Base-by-base conservation (phyloP, 1,284 basidiomycete species). In the Abortiporus biennis region DNA sequence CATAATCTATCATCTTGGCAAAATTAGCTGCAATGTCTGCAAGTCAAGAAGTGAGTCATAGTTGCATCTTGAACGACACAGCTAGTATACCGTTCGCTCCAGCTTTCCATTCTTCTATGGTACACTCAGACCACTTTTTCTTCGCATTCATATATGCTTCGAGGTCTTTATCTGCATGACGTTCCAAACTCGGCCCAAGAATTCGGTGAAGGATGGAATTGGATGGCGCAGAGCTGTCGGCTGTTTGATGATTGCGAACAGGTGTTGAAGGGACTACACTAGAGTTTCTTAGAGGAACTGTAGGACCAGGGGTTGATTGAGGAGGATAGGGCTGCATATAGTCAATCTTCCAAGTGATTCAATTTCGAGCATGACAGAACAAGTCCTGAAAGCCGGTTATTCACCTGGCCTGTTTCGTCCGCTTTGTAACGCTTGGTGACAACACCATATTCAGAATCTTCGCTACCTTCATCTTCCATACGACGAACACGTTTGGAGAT, bases 91-190 rank as follows among this genome's bases (percentile, higher is more conserved):
- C 57, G 30, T 61, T 52, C 6, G 53, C 60, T 5, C 59, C 60
- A 32, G 54, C 47, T 9, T 48, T 51, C 60, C 60, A 62, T 30
- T 61, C 58, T n/a, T 61, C 59, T 13, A 52, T 40, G 27, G 52
- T 51, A 42, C 59, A 62, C 23, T 59, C 54, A 0, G 56, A 38
- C 59, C 59, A 61, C 30, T 51, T 57, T 46, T 56, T 59, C 46
- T 54, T 53, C 15, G 58, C 50, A 24, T 55, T 49, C 25, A 56
- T 52, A 41, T 61, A 61, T 8, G 43, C 44, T 17, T 55, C 49
- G 13, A 49, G 42, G 41, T 59, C 53, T 4, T 46, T 50, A 16
- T 54, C 50, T 13, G 53, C 50, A 35, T 50, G 54, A 8, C 42
- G 46, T 19, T 58, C 54, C 11, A 59, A 45, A 19, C 58, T 56